Evolutionary conservation across 2,329 filamentous ascomycete species (phyloP), one percentile per base, ranked within the genome.

Genomic region (Tothia fuscella): DNA sequence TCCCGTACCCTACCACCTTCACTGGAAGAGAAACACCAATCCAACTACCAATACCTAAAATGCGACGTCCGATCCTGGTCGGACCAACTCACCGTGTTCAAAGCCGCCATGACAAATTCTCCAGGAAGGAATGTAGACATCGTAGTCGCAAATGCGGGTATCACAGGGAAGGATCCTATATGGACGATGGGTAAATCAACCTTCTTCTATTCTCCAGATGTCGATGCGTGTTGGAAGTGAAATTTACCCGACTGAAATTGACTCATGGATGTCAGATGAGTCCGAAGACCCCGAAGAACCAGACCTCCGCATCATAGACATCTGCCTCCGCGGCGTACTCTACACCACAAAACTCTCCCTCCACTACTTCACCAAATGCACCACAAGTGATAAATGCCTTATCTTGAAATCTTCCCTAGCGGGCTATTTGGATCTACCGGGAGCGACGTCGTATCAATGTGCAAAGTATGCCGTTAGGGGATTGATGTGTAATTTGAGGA

Each of bases 141-240:
- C 10, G 67, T 70, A 10, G 61, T 70, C 41, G 65, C 66, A 2
- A 70, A 70, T 47, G 67, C 66, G 1, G 66, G 67, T 9, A 65
- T 69, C 21, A 52, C 53, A 21, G 48, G 57, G 1, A 53, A 55
- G 0, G 63, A 67, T 44, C 55, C 54, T 33, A 36, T 68, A 16
- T 66, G 60, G 57, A 54, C 51, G 12, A 45, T 64, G 10, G 56
- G 64, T 42, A 60, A 61, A 58, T 22, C 26, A n/a, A 29, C 26
- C 9, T 29, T 37, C 14, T n/a, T 5, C 20, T 16, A 7, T 12
- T 6, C 14, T 17, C 21, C 12, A 17, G 25, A 2, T 5, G 16
- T 6, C 19, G 25, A 22, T 1, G 17, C 10, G 13, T 14, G 4
- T 21, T 36, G 13, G 14, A 7, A 10, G 9, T 51, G 45, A 4